Conservation (phyloP, 257 asterid genomes). For the Salvia rosmarinus region DNA sequence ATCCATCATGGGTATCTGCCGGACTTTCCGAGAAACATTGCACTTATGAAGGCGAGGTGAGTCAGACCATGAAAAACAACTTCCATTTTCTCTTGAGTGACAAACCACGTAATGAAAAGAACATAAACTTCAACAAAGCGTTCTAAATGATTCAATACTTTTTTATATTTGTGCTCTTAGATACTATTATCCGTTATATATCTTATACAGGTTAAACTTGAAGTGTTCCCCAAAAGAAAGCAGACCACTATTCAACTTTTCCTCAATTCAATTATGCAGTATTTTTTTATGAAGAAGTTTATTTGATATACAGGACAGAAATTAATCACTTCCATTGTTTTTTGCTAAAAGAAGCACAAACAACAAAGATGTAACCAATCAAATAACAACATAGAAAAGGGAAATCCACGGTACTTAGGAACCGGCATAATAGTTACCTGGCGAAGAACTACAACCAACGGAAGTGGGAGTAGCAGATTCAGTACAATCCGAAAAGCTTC, state of each 20-base stretch:
- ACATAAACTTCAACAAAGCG: neutral
- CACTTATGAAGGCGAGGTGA: neutral
- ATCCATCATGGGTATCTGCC: neutral
- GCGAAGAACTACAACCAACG: conserved; percentile 84
- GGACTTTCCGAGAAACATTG: conserved; percentile 1
- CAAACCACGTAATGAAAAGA: neutral
- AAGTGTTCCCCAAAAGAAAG: neutral
- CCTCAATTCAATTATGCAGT: neutral
- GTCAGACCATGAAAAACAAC: neutral
- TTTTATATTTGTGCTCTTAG: neutral
- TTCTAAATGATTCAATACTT: neutral
- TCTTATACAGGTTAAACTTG: neutral
- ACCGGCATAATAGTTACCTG: conserved; percentile 55
- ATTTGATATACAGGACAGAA: neutral
- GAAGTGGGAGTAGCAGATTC: conserved; percentile 83
- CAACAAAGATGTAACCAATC: neutral
- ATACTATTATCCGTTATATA: neutral
- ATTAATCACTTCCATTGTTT: neutral
- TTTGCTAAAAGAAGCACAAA: conserved; percentile 14
- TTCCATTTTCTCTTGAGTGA: neutral
- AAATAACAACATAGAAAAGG: neutral
- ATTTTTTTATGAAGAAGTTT: neutral
- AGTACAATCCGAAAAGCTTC: conserved; percentile 54
- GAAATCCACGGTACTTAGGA: neutral
- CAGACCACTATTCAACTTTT: neutral